Conservation (phyloP, 2,329 filamentous ascomycete species). For the Ceratocystis variospora region DNA sequence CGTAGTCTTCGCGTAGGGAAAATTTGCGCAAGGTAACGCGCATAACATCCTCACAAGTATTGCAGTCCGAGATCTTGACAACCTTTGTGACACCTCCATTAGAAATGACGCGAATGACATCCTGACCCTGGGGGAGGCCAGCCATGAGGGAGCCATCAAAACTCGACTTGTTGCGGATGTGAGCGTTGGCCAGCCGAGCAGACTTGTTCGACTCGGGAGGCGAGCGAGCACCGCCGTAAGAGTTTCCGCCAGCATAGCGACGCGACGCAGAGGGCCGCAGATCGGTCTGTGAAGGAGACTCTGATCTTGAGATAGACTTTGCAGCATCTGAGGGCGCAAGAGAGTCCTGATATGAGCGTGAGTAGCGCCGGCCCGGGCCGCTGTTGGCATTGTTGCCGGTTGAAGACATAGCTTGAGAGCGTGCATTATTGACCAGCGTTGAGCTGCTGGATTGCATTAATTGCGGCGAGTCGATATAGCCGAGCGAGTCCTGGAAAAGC, state of each 20-base stretch:
- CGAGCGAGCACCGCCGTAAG: slow-evolving; percentile 36
- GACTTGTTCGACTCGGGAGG: slow-evolving; percentile 41
- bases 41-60: slow-evolving; percentile 84
- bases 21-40: slow-evolving; percentile 80
- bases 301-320: slow-evolving; percentile 52
- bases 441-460: slow-evolving; percentile 43
- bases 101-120: slow-evolving; percentile 84
- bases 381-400: neutral
- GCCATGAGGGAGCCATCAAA: slow-evolving; percentile 78
- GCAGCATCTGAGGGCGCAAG: slow-evolving; percentile 27
- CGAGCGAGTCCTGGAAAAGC: slow-evolving; percentile 59
- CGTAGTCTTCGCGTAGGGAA: slow-evolving; percentile 73
- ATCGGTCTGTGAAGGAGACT: slow-evolving; percentile 52
- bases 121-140: slow-evolving; percentile 69
- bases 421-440: slow-evolving; percentile 50
- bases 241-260: slow-evolving; percentile 37
- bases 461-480: slow-evolving; percentile 59
- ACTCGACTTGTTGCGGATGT: slow-evolving; percentile 69
- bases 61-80: slow-evolving; percentile 83
- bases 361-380: slow-evolving; percentile 46
- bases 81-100: slow-evolving; percentile 86
- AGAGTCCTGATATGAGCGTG: slow-evolving; percentile 42
- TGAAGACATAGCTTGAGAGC: slow-evolving; percentile 23
- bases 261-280: slow-evolving; percentile 28
- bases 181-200: slow-evolving; percentile 28